phyloP scores from a whole-genome alignment of 192 early-diverging fungal species.

The Obelidium mucronatum region DNA sequence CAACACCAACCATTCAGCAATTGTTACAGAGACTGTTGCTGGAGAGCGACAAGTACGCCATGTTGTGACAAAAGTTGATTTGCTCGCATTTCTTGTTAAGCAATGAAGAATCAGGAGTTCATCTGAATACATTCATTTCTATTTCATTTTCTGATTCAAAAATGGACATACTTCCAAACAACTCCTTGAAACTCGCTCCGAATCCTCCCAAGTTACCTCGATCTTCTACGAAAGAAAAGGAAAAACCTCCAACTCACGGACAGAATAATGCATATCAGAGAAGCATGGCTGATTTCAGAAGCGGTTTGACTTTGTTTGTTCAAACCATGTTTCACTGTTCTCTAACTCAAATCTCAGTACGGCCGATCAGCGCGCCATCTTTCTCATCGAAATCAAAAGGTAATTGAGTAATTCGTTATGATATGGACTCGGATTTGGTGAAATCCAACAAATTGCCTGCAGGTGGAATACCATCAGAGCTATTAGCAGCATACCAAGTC shows the following conservation, averaged over 20 bases:
- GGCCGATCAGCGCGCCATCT: conserved; percentile 3
- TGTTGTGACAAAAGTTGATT: conserved; percentile 96
- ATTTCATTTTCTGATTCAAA: not conserved
- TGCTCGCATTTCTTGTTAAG: conserved; percentile 82
- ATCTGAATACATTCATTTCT: not conserved
- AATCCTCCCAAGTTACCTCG: conserved; percentile 37
- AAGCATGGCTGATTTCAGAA: conserved; percentile 23
- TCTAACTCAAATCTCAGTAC: not conserved
- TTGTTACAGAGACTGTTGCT: conserved; percentile 80
- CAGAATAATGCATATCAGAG: conserved; percentile 71
- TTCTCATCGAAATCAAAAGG: too few species aligned
- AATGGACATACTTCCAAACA: not conserved
- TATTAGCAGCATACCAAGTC: conserved; percentile 9
- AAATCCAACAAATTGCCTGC: too few species aligned
- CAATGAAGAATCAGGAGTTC: not conserved
- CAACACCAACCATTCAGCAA: conserved; percentile 87
- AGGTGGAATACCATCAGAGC: not conserved
- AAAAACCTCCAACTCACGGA: conserved; percentile 58
- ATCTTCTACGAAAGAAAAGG: conserved; percentile 55
- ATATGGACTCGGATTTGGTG: too few species aligned
- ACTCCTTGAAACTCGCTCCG: conserved; percentile 17
- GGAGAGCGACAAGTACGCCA: conserved; percentile 72
- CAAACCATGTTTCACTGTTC: not conserved
- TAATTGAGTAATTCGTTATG: too few species aligned
- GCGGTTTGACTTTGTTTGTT: too few species aligned